A percentile compares a stretch with the other conserved stretches of the same genome.
phyloP scores from a whole-genome alignment of 805 yeast species.

The Yamadazyma phyllophila region DNA sequence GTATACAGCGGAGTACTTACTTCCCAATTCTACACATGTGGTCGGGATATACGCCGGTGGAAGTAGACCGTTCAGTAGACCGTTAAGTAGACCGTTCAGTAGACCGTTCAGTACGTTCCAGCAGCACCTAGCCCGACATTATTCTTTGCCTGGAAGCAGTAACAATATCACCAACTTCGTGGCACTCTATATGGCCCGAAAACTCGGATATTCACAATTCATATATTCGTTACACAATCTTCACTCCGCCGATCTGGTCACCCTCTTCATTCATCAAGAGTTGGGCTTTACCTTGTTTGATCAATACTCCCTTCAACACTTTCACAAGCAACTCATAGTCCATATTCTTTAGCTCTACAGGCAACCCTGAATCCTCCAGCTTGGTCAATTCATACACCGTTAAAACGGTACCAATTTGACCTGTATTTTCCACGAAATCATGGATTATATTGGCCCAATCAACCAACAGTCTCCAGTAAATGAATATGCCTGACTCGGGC shows the following conservation, averaged over 20 bases:
- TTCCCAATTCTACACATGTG: too few species aligned
- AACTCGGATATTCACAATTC: background rate
- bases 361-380: slow-evolving; percentile 54
- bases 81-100: too few species aligned
- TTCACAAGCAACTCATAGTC: slow-evolving; percentile 53
- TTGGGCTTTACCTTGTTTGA: slow-evolving; percentile 70
- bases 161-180: slow-evolving; percentile 1
- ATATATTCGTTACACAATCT: slow-evolving; percentile 36
- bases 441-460: slow-evolving; percentile 39
- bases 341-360: slow-evolving; percentile 61
- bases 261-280: slow-evolving; percentile 65
- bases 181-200: background rate
- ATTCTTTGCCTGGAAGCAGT: slow-evolving; percentile 9
- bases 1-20: too few species aligned
- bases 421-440: slow-evolving; percentile 56
- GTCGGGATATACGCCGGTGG: background rate
- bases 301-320: slow-evolving; percentile 54
- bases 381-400: slow-evolving; percentile 78
- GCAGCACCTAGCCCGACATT: slow-evolving; percentile 11
- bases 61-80: too few species aligned
- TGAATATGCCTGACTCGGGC: slow-evolving; percentile 65
- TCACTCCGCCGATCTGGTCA: slow-evolving; percentile 69
- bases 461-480: slow-evolving; percentile 56
- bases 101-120: too few species aligned
- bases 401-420: slow-evolving; percentile 72